Evolutionary conservation across 768 basidiomycete species (phyloP).

Genomic region (Xerocomus potaroensis): DNA sequence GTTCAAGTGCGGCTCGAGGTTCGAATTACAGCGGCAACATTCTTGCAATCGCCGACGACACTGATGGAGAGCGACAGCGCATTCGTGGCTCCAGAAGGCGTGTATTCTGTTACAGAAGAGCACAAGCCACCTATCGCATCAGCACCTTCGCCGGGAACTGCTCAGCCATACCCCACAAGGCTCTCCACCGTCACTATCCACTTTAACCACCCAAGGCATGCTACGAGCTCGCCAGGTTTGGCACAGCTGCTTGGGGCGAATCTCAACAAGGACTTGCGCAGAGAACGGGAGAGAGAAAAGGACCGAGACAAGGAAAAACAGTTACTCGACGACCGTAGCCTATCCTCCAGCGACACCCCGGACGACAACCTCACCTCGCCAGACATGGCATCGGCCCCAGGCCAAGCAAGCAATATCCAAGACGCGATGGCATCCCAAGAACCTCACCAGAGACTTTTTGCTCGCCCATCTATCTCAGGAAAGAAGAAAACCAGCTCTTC

Average conservation of each 20-base stretch:
- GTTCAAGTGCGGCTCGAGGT: neutral
- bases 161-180: constrained; percentile 51
- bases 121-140: constrained; percentile 60
- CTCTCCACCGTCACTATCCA: constrained; percentile 59
- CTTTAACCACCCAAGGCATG: constrained; percentile 54
- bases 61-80: constrained; percentile 78
- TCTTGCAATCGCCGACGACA: constrained; percentile 13
- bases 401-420: constrained; percentile 32
- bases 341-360: constrained; percentile 79
- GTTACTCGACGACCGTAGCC: constrained; percentile 55
- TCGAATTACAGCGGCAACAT: neutral
- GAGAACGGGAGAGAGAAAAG: constrained; percentile 37
- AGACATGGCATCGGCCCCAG: constrained; percentile 33
- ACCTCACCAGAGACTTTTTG: constrained; percentile 57
- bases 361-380: constrained; percentile 49
- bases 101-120: constrained; percentile 85
- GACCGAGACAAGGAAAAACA: constrained; percentile 38
- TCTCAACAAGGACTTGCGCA: constrained; percentile 52
- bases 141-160: constrained; percentile 29
- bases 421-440: constrained; percentile 27
- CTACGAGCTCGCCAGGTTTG: constrained; percentile 51
- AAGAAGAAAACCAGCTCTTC: constrained; percentile 62
- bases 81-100: constrained; percentile 86
- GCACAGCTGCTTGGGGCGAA: constrained; percentile 65
- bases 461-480: constrained; percentile 38